Conservation (phyloP, 2,329 filamentous ascomycete genomes). For the Akanthomyces uredinophilus region DNA sequence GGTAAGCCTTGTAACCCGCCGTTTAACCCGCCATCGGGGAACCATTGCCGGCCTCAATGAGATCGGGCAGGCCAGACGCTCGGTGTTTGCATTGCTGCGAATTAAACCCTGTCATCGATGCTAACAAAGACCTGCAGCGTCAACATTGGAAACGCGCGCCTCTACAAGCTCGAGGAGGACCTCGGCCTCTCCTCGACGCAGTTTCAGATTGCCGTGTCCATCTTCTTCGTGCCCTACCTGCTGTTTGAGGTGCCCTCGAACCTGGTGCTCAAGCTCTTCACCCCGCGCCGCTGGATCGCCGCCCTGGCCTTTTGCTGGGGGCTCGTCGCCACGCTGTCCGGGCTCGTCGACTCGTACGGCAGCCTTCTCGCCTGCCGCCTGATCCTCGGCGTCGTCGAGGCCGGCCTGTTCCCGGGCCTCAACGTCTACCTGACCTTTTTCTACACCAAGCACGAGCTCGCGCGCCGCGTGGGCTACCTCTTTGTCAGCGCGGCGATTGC, state of each 20-base stretch:
- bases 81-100: not conserved
- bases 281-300: conserved; percentile 57
- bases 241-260: conserved; percentile 61
- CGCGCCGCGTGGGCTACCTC: conserved; percentile 66
- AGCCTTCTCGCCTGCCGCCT: conserved; percentile 64
- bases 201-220: conserved; percentile 63
- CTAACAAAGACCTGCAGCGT: conserved; percentile 36
- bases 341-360: conserved; percentile 60
- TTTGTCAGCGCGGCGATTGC: conserved; percentile 67
- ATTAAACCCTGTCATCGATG: too few relatives aligned
- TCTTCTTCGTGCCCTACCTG: conserved; percentile 62
- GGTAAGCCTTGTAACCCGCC: conserved; percentile 42
- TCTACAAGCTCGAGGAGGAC: conserved; percentile 62
- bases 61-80: too few relatives aligned
- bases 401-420: conserved; percentile 64
- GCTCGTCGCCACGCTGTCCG: conserved; percentile 63
- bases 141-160: conserved; percentile 67
- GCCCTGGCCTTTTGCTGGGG: conserved; percentile 63
- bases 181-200: conserved; percentile 55
- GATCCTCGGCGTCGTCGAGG: conserved; percentile 63
- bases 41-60: too few relatives aligned
- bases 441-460: conserved; percentile 69
- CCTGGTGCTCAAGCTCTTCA: conserved; percentile 57
- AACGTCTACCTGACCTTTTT: conserved; percentile 69
- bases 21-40: too few relatives aligned